These are phyloP conservation scores for Wickerhamiella parazyma DNA, from an alignment of 805 yeast genomes.

Conservation along the genomic window DNA sequence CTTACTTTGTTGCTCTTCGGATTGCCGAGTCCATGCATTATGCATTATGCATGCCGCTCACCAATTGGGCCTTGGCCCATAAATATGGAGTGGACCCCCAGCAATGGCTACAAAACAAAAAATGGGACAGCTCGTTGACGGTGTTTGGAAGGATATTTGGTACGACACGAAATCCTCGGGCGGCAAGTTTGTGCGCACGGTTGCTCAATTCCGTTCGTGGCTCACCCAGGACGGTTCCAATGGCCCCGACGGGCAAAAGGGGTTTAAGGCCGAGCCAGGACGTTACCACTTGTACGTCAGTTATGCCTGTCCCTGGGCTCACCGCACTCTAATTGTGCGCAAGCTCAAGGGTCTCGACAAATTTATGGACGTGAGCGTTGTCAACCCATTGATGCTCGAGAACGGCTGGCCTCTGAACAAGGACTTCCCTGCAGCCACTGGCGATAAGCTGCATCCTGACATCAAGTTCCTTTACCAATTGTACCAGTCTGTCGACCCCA, in stretches of 20 bases:
- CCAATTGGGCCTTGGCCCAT: too few species aligned
- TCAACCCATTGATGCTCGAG: conserved; percentile 80
- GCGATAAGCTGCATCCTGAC: conserved; percentile 44
- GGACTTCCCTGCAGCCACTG: conserved; percentile 36
- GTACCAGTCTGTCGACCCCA: conserved; percentile 61
- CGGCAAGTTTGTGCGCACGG: conserved; percentile 19
- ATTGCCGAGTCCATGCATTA: too few species aligned
- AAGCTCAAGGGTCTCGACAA: conserved; percentile 53
- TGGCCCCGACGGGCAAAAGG: conserved; percentile 12
- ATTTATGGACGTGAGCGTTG: conserved; percentile 46
- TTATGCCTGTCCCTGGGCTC: conserved; percentile 94
- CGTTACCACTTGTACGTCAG: conserved; percentile 84
- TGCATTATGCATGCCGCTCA: too few species aligned
- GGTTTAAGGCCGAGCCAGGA: conserved; percentile 56
- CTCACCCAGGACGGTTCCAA: conserved; percentile 13
- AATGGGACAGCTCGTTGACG: conserved; percentile 21
- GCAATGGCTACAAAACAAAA: neutral
- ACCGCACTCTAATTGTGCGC: conserved; percentile 63
- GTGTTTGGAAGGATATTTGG: conserved; percentile 22
- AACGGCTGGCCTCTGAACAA: conserved; percentile 78
- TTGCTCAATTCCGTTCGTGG: conserved; percentile 18
- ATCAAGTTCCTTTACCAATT: conserved; percentile 50
- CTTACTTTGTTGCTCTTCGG: too few species aligned
- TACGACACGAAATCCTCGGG: conserved; percentile 21
- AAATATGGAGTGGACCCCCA: too few species aligned